Conservation (phyloP, 2,329 filamentous ascomycete species). For the Venturia carpophila region DNA sequence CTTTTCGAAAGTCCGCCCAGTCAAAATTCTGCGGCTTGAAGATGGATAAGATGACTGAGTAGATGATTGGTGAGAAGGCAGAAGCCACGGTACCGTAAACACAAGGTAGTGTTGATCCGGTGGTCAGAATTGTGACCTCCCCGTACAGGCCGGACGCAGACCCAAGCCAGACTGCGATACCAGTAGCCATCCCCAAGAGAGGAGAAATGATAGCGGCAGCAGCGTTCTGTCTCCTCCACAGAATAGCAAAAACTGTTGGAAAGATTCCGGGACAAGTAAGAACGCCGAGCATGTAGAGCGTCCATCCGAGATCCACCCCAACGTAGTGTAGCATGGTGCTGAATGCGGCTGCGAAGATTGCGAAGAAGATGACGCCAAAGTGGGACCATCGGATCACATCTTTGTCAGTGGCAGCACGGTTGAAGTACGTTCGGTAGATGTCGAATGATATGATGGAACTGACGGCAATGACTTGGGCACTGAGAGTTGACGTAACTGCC, state of each 20-base stretch:
- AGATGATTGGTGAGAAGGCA: conserved; percentile 35
- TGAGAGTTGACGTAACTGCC: conserved; percentile 41
- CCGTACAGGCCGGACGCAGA: conserved; percentile 41
- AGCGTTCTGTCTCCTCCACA: conserved; percentile 45
- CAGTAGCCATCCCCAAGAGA: conserved; percentile 43
- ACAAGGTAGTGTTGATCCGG: conserved; percentile 43
- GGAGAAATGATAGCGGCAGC: conserved; percentile 45
- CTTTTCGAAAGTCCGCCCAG: conserved; percentile 36
- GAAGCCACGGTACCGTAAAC: conserved; percentile 48
- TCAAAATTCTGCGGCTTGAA: conserved; percentile 38
- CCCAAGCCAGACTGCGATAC: conserved; percentile 47
- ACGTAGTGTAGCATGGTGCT: conserved; percentile 48
- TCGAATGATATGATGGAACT: conserved; percentile 49
- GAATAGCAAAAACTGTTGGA: conserved; percentile 46
- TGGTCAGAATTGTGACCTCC: conserved; percentile 41
- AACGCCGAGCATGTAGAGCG: conserved; percentile 47
- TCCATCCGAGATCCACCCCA: conserved; percentile 48
- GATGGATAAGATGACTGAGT: conserved; percentile 42
- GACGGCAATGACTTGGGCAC: conserved; percentile 47
- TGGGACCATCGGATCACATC: conserved; percentile 47
- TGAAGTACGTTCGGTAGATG: conserved; percentile 46
- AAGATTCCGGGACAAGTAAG: conserved; percentile 48
- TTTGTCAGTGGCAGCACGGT: conserved; percentile 38
- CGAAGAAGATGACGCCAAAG: conserved; percentile 46
- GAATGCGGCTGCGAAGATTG: conserved; percentile 44